These are phyloP conservation scores for Metschnikowia proteae DNA, from an alignment of 805 yeast species.

Conservation along the genomic window DNA sequence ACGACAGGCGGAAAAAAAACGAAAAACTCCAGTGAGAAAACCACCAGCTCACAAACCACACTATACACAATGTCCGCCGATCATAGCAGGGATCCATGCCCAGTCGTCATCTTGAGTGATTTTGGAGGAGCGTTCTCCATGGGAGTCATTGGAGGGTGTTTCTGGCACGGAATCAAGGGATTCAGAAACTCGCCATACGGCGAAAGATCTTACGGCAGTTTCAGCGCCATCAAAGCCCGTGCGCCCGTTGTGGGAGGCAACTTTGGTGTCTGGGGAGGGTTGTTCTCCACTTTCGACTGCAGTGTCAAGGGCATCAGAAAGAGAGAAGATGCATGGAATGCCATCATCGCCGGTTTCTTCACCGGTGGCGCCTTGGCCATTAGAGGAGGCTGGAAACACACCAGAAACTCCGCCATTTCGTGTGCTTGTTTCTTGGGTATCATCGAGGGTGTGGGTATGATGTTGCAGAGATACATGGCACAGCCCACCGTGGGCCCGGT, in stretches of 20 bases:
- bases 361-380: conserved; percentile 97
- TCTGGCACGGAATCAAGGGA: conserved; percentile 99
- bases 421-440: conserved; percentile 97
- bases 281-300: conserved; percentile 94
- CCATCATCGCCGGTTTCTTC: conserved; percentile 95
- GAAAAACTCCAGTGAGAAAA: conserved; percentile 5
- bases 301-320: conserved; percentile 91
- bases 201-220: conserved; percentile 86
- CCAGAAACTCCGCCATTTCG: conserved; percentile 92
- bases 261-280: conserved; percentile 99
- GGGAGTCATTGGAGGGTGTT: conserved; percentile 98
- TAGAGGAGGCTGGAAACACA: conserved; percentile 98
- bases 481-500: conserved; percentile 54
- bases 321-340: conserved; percentile 98
- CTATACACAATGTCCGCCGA: conserved; percentile 71
- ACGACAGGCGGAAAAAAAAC: conserved; percentile 1
- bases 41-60: background rate
- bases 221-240: conserved; percentile 88
- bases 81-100: conserved; percentile 99
- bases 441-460: conserved; percentile 96
- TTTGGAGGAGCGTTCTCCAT: conserved; percentile 99
- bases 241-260: conserved; percentile 99
- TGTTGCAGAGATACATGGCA: conserved; percentile 88
- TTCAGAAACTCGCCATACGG: conserved; percentile 97
- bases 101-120: conserved; percentile 90